Conservation (phyloP, 768 basidiomycete genomes). For the Chalciporus sphaerocephalus region DNA sequence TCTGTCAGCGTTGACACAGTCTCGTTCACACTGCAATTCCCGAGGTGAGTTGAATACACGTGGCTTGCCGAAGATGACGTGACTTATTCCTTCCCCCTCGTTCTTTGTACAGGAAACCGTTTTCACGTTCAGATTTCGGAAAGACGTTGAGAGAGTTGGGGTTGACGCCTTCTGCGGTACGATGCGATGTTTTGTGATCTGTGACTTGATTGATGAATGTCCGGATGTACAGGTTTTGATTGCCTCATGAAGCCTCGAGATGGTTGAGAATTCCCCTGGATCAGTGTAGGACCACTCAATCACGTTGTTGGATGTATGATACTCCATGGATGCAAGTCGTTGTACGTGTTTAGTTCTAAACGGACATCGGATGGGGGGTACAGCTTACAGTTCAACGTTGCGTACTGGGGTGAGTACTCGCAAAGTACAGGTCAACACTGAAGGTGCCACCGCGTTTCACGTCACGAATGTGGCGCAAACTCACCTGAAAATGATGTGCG, state of each 20-base stretch:
- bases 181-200: constrained; percentile 10
- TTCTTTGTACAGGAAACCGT: constrained; percentile 65
- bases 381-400: too few relatives aligned
- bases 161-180: constrained; percentile 85
- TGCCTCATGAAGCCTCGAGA: constrained; percentile 30
- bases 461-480: too few relatives aligned
- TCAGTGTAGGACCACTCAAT: not conserved
- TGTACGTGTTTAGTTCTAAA: too few relatives aligned
- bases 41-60: constrained; percentile 50
- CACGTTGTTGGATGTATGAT: not conserved
- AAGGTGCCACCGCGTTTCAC: too few relatives aligned
- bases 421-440: too few relatives aligned
- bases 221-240: constrained; percentile 46
- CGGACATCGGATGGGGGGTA: too few relatives aligned
- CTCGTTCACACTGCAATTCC: constrained; percentile 76
- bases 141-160: constrained; percentile 80
- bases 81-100: not conserved
- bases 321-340: not conserved
- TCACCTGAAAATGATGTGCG: too few relatives aligned
- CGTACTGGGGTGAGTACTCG: too few relatives aligned
- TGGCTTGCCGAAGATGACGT: not conserved
- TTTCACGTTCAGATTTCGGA: constrained; percentile 66
- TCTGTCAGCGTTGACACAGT: constrained; percentile 74
- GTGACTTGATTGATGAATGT: not conserved
- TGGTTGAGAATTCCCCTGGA: too few relatives aligned